Percentiles rank a stretch among this genome's conserved stretches.
Evolutionary conservation across 2,329 filamentous ascomycete species (phyloP).

Genomic region (Ophiostoma sp.): DNA sequence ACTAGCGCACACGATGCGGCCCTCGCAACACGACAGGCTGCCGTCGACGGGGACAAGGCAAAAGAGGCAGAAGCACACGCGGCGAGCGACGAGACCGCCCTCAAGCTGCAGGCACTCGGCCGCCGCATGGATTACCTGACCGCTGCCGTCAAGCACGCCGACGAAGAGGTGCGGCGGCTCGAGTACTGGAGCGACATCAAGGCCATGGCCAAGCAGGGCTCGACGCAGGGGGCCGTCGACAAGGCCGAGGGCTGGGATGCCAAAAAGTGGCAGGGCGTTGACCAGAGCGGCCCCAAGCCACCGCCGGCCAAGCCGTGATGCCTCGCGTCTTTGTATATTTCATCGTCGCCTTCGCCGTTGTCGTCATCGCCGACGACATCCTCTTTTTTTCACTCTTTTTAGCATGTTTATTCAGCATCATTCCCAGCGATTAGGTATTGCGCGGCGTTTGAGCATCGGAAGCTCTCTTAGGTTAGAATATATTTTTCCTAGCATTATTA

Average conservation of each 20-base stretch:
- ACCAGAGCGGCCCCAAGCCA: constrained; percentile 47
- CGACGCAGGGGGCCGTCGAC: constrained; percentile 43
- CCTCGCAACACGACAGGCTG: constrained; percentile 30
- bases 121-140: constrained; percentile 62
- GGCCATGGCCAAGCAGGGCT: constrained; percentile 55
- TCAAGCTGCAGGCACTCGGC: constrained; percentile 18
- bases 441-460: constrained; percentile 6
- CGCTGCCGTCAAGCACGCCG: constrained; percentile 67
- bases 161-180: constrained; percentile 71
- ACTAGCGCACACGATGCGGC: constrained; percentile 57
- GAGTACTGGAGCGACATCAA: constrained; percentile 87
- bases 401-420: not conserved
- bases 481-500: not conserved
- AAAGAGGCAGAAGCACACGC: not conserved
- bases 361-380: not conserved
- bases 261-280: constrained; percentile 46
- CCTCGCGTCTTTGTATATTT: not conserved
- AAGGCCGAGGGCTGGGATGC: constrained; percentile 41
- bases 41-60: not conserved
- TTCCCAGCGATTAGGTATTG: constrained; percentile 1
- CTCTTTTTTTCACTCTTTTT: not conserved
- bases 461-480: not conserved
- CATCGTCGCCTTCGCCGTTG: not conserved
- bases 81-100: not conserved
- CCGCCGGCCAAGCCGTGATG: constrained; percentile 27